A percentile compares a stretch with the other conserved stretches of the same genome.
phyloP scores from a whole-genome alignment of 192 early-diverging fungal species.

The Funneliformis mosseae region DNA sequence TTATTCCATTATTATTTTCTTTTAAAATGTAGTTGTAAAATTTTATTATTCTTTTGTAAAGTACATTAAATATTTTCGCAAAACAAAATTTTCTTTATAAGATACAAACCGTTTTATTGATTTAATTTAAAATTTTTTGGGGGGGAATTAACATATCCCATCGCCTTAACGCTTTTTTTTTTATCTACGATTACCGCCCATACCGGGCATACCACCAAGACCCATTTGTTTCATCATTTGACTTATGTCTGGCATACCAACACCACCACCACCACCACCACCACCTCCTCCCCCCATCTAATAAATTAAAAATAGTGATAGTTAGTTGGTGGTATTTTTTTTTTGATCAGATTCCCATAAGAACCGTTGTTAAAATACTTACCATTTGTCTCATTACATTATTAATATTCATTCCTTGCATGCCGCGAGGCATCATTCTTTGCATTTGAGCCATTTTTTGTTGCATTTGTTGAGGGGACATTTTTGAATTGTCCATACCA shows the following conservation, averaged over 20 bases:
- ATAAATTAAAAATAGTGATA: not conserved
- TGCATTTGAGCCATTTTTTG: constrained; percentile 68
- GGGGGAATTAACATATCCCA: too few relatives aligned
- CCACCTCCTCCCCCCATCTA: constrained; percentile 46
- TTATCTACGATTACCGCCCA: constrained; percentile 1
- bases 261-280: constrained; percentile 54
- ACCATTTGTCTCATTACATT: constrained; percentile 70
- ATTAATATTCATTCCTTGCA: constrained; percentile 63
- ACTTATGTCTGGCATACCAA: constrained; percentile 62
- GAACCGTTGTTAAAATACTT: not conserved
- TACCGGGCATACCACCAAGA: constrained; percentile 35
- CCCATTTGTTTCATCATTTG: constrained; percentile 76
- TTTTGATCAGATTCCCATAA: not conserved
- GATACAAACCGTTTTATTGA: too few relatives aligned
- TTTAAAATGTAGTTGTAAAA: too few relatives aligned
- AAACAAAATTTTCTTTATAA: too few relatives aligned
- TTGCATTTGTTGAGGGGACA: constrained; percentile 67
- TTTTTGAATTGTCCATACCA: constrained; percentile 53
- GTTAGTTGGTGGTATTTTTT: not conserved
- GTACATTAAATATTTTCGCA: too few relatives aligned
- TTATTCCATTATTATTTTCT: too few relatives aligned
- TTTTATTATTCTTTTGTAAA: too few relatives aligned
- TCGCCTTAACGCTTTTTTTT: not conserved
- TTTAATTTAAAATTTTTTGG: too few relatives aligned
- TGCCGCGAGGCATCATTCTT: constrained; percentile 55